Evolutionary conservation across 2,329 filamentous ascomycete species (phyloP).

Genomic region (Penicillium sp.): DNA sequence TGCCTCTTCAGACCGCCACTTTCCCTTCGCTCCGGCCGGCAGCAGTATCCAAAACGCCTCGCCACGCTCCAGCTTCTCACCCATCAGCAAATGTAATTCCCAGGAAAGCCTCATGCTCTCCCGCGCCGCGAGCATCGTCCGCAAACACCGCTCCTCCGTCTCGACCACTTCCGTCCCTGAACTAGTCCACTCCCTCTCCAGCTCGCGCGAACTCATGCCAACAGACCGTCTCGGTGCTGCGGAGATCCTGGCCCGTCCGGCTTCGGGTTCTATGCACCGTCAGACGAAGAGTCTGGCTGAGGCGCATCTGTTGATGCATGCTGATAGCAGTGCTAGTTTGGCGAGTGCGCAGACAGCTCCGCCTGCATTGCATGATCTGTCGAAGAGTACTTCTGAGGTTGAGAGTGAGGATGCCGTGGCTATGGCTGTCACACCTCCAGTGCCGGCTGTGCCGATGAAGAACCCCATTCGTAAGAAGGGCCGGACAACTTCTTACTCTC

Average conservation of each 20-base stretch:
- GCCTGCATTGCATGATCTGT: slow-evolving; percentile 39
- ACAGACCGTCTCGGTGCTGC: slow-evolving; percentile 30
- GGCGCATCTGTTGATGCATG: slow-evolving; percentile 35
- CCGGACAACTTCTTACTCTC: slow-evolving; percentile 49
- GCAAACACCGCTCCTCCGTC: slow-evolving; percentile 52
- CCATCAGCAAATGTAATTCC: slow-evolving; percentile 60
- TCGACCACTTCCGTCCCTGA: slow-evolving; percentile 53
- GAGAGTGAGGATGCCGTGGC: slow-evolving; percentile 21
- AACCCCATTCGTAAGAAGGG: slow-evolving; percentile 39
- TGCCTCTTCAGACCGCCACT: slow-evolving; percentile 49
- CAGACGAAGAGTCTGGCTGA: slow-evolving; percentile 45
- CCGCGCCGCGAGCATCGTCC: slow-evolving; percentile 51
- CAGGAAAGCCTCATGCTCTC: slow-evolving; percentile 61
- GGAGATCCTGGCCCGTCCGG: slow-evolving; percentile 28
- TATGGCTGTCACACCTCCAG: slow-evolving; percentile 10
- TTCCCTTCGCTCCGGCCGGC: slow-evolving; percentile 50
- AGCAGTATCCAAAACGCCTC: slow-evolving; percentile 37
- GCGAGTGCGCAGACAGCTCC: slow-evolving; percentile 32
- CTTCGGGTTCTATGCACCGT: slow-evolving; percentile 38
- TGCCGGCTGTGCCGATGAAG: slow-evolving; percentile 33
- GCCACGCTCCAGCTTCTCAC: slow-evolving; percentile 54
- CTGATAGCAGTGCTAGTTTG: slow-evolving; percentile 32
- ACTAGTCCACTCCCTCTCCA: slow-evolving; percentile 46
- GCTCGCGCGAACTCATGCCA: slow-evolving; percentile 44
- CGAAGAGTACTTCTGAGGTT: slow-evolving; percentile 43